A percentile compares a stretch with the other conserved stretches of the same genome.
Conservation (phyloP, 345 rosid genomes). For the Hibiscus mutabilis region DNA sequence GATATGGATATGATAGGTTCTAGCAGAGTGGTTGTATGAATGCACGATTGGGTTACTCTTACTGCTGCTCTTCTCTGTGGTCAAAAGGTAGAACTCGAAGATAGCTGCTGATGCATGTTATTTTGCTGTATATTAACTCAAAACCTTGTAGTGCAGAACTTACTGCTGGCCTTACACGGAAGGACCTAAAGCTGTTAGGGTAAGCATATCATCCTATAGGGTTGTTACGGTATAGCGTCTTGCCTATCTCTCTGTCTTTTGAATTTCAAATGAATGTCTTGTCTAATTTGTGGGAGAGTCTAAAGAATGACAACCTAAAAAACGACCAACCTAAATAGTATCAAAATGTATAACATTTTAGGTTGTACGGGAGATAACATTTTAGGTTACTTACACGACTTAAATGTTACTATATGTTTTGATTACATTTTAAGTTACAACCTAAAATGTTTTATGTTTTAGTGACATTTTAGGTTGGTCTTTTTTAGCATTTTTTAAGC, state of each 20-base stretch:
- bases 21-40: slow-evolving; percentile 60
- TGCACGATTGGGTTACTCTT: slow-evolving; percentile 30
- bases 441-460: too few relatives aligned
- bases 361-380: too few relatives aligned
- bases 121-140: background rate
- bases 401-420: too few relatives aligned
- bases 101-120: slow-evolving; percentile 22
- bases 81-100: slow-evolving; percentile 71
- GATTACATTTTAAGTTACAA: too few relatives aligned
- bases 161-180: slow-evolving; percentile 29
- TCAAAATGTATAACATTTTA: too few relatives aligned
- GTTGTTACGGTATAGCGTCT: slow-evolving; percentile 46
- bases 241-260: background rate
- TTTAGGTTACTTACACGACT: too few relatives aligned
- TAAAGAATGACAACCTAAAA: too few relatives aligned
- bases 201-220: slow-evolving; percentile 54
- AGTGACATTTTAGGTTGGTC: too few relatives aligned
- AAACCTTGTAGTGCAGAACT: slow-evolving; percentile 26
- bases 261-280: background rate
- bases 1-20: slow-evolving; percentile 38
- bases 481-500: background rate
- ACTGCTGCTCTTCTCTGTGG: slow-evolving; percentile 28
- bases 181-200: slow-evolving; percentile 38
- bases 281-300: background rate
- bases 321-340: too few relatives aligned